Evolutionary conservation across 2,329 filamentous ascomycete genomes (phyloP).

Genomic region (Cytospora piceicola): DNA sequence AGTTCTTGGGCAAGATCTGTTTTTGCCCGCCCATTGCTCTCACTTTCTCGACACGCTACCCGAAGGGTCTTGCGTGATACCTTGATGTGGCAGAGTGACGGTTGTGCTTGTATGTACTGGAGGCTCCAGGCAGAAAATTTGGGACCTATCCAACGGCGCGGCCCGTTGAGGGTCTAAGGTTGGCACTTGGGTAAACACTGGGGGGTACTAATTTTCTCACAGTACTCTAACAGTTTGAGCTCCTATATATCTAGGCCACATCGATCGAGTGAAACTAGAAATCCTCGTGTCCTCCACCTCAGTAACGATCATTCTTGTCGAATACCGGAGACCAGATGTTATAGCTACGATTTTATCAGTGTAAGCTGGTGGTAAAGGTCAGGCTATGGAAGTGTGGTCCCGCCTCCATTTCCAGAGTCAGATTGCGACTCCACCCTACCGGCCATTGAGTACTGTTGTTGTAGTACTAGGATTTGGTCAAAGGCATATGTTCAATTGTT

Average conservation of each 20-base stretch:
- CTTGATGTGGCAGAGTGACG: neutral
- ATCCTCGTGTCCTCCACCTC: neutral
- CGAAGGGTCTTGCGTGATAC: neutral
- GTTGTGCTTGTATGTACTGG: neutral
- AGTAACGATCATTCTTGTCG: neutral
- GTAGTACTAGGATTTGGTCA: too few relatives aligned
- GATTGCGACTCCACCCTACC: neutral
- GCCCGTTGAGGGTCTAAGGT: neutral
- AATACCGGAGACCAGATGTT: neutral
- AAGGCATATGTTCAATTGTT: neutral
- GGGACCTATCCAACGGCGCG: neutral
- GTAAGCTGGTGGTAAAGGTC: too few relatives aligned
- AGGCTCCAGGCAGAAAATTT: neutral
- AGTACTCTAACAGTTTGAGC: neutral
- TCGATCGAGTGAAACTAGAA: neutral
- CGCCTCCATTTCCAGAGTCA: neutral
- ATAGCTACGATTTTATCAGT: too few relatives aligned
- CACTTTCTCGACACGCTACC: neutral
- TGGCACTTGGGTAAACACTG: neutral
- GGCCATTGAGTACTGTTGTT: neutral
- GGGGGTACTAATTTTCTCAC: neutral
- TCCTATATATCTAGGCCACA: neutral
- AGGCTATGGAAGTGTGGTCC: too few relatives aligned
- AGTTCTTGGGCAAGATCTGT: conserved; percentile 55
- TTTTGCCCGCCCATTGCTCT: conserved; percentile 22